These are phyloP conservation scores for Boletus pseudo-olivaceus DNA, from an alignment of 768 basidiomycete species.

Conservation along the genomic window DNA sequence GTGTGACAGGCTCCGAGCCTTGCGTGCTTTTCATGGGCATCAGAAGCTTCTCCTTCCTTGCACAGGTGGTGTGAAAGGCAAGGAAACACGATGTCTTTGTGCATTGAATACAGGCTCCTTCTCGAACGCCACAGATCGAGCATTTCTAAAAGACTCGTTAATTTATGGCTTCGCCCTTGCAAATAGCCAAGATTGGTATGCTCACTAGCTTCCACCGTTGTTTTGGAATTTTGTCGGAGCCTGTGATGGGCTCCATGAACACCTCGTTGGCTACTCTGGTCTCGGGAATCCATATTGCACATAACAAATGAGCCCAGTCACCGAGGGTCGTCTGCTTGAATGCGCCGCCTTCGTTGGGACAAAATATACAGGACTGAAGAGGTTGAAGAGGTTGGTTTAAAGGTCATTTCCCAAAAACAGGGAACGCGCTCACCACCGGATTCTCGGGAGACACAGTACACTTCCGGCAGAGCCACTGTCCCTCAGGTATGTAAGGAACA, in stretches of 20 bases:
- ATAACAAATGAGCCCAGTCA: slow-evolving; percentile 94
- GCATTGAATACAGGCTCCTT: slow-evolving; percentile 96
- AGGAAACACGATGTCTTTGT: slow-evolving; percentile 85
- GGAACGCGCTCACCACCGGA: slow-evolving; percentile 68
- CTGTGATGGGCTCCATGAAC: slow-evolving; percentile 97
- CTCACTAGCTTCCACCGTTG: slow-evolving; percentile 92
- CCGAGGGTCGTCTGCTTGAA: slow-evolving; percentile 95
- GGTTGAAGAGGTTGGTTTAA: neutral
- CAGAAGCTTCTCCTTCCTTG: slow-evolving; percentile 78
- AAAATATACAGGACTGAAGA: slow-evolving; percentile 82
- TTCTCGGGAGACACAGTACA: slow-evolving; percentile 97
- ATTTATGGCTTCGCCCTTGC: neutral
- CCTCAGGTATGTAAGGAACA: slow-evolving; percentile 98
- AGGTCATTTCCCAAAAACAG: neutral
- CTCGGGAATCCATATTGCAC: slow-evolving; percentile 97
- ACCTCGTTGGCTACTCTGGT: slow-evolving; percentile 89
- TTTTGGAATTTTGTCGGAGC: slow-evolving; percentile 83
- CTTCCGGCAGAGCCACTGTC: slow-evolving; percentile 98
- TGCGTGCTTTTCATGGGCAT: slow-evolving; percentile 84
- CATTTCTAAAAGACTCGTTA: slow-evolving; percentile 45
- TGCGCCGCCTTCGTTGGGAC: slow-evolving; percentile 95
- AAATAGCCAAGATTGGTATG: slow-evolving; percentile 6
- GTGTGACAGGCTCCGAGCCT: slow-evolving; percentile 65
- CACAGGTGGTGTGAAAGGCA: slow-evolving; percentile 95
- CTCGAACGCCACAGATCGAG: slow-evolving; percentile 53